These are phyloP conservation scores for Fraxinus dipetala DNA, from an alignment of 305 asterid species.

Conservation along the genomic window DNA sequence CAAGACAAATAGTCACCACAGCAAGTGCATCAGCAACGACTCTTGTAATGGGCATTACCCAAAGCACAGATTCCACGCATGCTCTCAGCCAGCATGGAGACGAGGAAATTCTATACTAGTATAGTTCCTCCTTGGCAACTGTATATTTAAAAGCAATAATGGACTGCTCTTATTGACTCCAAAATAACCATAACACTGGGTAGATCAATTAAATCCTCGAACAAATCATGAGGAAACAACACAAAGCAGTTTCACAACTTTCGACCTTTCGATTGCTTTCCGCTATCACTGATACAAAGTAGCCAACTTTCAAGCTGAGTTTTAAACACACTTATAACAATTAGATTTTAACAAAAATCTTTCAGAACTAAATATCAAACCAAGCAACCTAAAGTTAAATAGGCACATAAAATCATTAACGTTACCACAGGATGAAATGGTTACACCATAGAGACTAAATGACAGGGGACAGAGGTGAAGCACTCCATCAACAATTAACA, in stretches of 20 bases:
- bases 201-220: background rate
- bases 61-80: slow-evolving; percentile 75
- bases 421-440: background rate
- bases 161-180: slow-evolving; percentile 24
- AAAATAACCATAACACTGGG: slow-evolving; percentile 23
- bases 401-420: slow-evolving; percentile 3
- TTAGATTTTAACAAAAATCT: background rate
- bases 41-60: slow-evolving; percentile 88
- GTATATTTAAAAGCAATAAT: background rate
- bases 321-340: background rate
- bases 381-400: slow-evolving; percentile 25
- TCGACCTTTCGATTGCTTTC: background rate
- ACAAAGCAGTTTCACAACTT: background rate
- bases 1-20: slow-evolving; percentile 76
- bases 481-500: background rate
- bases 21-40: slow-evolving; percentile 85
- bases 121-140: slow-evolving; percentile 23
- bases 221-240: background rate
- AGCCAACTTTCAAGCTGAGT: background rate
- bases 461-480: background rate
- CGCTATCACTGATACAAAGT: background rate
- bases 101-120: slow-evolving; percentile 32
- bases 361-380: background rate
- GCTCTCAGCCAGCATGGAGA: slow-evolving; percentile 84
- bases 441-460: background rate